Evolutionary conservation across 2,329 filamentous ascomycete species (phyloP).

Genomic region (Pseudocercospora pini-densiflorae): DNA sequence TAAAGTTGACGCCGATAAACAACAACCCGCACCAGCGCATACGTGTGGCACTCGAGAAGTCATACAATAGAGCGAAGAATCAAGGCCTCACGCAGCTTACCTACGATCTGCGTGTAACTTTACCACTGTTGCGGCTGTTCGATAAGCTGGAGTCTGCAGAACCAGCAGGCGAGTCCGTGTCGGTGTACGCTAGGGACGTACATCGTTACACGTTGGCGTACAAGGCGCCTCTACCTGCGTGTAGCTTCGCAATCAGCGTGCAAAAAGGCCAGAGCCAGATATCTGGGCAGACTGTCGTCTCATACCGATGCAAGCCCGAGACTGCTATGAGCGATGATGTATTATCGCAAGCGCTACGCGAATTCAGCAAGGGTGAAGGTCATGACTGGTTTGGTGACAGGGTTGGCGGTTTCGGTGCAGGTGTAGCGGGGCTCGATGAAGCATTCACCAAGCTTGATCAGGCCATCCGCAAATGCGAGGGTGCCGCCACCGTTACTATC

Average conservation of each 20-base stretch:
- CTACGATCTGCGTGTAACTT: constrained; percentile 46
- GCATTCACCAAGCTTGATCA: constrained; percentile 46
- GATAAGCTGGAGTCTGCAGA: constrained; percentile 59
- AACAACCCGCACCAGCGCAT: constrained; percentile 38
- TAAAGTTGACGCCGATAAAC: constrained; percentile 60
- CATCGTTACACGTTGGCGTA: constrained; percentile 47
- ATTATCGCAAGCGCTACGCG: constrained; percentile 6
- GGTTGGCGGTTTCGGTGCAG: constrained; percentile 12
- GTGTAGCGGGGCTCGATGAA: constrained; percentile 15
- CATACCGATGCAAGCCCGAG: constrained; percentile 6
- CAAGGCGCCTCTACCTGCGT: constrained; percentile 41
- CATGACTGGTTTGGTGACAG: constrained; percentile 13
- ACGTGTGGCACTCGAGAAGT: constrained; percentile 34
- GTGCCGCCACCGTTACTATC: background rate
- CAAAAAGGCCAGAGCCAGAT: constrained; percentile 16
- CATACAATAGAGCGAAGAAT: constrained; percentile 50
- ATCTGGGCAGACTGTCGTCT: constrained; percentile 34
- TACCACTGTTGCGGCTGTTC: constrained; percentile 68
- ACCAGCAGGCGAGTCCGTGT: background rate
- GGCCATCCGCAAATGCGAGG: constrained; percentile 40
- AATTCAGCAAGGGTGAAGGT: constrained; percentile 13
- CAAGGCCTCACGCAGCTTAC: constrained; percentile 1
- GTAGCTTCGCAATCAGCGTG: constrained; percentile 43
- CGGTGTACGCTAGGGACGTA: constrained; percentile 39
- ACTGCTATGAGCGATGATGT: background rate